Conservation (phyloP, 768 basidiomycete genomes). For the Tulasnella sp. region DNA sequence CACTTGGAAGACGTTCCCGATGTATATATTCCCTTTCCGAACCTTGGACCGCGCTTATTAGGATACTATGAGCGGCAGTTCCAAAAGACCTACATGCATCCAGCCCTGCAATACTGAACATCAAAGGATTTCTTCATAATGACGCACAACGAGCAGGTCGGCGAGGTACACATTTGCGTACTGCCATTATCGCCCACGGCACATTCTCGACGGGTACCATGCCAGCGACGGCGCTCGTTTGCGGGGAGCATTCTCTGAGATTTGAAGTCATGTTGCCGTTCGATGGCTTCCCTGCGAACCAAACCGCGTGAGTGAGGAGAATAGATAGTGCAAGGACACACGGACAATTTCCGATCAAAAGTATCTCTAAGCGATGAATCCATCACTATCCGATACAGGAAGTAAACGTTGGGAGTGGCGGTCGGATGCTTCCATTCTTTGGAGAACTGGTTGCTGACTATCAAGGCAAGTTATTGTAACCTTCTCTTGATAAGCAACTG, state of each 20-base stretch:
- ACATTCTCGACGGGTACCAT: constrained; percentile 1
- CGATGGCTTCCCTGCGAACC: neutral
- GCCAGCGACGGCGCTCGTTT: constrained; percentile 1
- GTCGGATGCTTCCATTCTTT: constrained; percentile 2
- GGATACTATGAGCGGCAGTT: too few species aligned
- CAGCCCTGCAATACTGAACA: neutral
- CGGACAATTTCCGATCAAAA: neutral
- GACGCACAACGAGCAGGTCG: neutral
- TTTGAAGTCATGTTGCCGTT: neutral
- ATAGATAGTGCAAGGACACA: neutral
- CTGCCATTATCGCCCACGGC: neutral
- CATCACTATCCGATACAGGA: neutral
- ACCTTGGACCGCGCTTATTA: too few species aligned
- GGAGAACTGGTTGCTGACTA: neutral
- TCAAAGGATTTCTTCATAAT: neutral
- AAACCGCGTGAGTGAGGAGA: too few species aligned
- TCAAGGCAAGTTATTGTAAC: neutral
- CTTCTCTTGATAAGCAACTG: neutral
- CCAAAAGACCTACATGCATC: too few species aligned
- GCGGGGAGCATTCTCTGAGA: neutral
- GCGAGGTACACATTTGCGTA: neutral
- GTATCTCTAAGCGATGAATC: neutral
- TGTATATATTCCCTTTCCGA: neutral
- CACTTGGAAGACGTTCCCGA: neutral
- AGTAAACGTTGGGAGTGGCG: neutral